Evolutionary conservation across 2,329 filamentous ascomycete species (phyloP).

Genomic region (Aspergillus ibericus): DNA sequence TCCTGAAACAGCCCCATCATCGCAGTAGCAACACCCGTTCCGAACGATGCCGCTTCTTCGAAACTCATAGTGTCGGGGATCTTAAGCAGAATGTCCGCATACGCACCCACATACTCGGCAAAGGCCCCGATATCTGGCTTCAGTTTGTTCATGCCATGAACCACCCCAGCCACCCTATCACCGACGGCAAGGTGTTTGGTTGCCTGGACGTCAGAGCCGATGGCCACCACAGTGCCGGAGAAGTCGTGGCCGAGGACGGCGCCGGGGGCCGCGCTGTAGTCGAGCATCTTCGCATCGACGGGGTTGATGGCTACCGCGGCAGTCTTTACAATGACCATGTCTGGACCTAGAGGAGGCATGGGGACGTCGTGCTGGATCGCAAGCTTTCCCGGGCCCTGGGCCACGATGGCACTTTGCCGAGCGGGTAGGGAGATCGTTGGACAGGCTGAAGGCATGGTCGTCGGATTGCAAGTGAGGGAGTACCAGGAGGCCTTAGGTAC

Average conservation of each 20-base stretch:
- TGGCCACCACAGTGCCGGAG: constrained; percentile 10
- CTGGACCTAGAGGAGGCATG: neutral
- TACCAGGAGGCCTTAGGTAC: too few species aligned
- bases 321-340: constrained; percentile 8
- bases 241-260: constrained; percentile 15
- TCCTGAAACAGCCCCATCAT: constrained; percentile 35
- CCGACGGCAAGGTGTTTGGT: constrained; percentile 22
- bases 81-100: constrained; percentile 31
- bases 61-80: constrained; percentile 33
- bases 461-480: neutral
- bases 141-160: constrained; percentile 31
- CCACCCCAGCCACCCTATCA: constrained; percentile 37
- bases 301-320: constrained; percentile 15
- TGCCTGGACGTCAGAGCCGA: constrained; percentile 2
- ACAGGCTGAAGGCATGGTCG: neutral
- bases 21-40: constrained; percentile 29
- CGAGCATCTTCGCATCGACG: constrained; percentile 14
- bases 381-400: constrained; percentile 6
- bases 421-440: neutral
- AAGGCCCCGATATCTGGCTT: constrained; percentile 36
- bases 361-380: constrained; percentile 5
- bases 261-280: constrained; percentile 4
- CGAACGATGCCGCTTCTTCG: constrained; percentile 32
- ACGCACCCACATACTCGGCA: constrained; percentile 35
- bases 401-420: constrained; percentile 7